Percentiles rank a stretch among this genome's conserved stretches.
Conservation (phyloP, 2,329 filamentous ascomycete species). For the Ceratocystis smalleyi region DNA sequence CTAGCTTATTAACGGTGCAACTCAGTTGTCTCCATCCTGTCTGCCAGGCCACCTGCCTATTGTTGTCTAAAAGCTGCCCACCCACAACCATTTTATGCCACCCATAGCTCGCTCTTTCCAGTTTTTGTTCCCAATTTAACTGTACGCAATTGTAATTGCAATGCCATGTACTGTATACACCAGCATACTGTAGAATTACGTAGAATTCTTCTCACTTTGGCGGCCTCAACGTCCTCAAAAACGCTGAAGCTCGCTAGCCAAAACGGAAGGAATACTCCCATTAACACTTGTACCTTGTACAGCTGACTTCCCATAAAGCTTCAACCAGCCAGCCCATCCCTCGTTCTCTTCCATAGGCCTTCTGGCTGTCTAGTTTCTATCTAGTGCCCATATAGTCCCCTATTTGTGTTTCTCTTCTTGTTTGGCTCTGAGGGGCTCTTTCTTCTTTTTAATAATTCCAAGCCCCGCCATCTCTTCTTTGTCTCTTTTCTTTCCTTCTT, state of each 20-base stretch:
- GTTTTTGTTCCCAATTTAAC: no score
- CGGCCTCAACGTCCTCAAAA: not conserved
- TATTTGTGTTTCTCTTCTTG: no score
- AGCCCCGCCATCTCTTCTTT: slow-evolving; percentile 16
- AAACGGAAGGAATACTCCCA: not conserved
- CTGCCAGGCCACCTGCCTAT: not conserved
- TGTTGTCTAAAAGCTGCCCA: no score
- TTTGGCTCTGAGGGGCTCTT: no score
- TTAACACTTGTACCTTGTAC: not conserved
- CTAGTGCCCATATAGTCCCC: no score
- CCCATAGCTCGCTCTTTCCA: no score
- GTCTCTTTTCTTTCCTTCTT: slow-evolving; percentile 17
- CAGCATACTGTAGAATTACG: not conserved
- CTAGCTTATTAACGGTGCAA: not conserved
- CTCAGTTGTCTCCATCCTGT: not conserved
- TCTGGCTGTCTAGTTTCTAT: no score
- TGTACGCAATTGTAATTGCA: not conserved
- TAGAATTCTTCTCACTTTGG: not conserved
- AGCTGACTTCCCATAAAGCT: not conserved
- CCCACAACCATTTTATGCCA: no score
- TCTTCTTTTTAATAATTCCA: not conserved
- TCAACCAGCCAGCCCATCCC: slow-evolving; percentile 17
- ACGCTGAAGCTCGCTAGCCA: not conserved
- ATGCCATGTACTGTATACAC: not conserved
- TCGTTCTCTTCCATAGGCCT: slow-evolving; percentile 7